These are phyloP conservation scores for Penicillium sp. DNA, from an alignment of 2,329 filamentous ascomycete species.

Conservation along the genomic window DNA sequence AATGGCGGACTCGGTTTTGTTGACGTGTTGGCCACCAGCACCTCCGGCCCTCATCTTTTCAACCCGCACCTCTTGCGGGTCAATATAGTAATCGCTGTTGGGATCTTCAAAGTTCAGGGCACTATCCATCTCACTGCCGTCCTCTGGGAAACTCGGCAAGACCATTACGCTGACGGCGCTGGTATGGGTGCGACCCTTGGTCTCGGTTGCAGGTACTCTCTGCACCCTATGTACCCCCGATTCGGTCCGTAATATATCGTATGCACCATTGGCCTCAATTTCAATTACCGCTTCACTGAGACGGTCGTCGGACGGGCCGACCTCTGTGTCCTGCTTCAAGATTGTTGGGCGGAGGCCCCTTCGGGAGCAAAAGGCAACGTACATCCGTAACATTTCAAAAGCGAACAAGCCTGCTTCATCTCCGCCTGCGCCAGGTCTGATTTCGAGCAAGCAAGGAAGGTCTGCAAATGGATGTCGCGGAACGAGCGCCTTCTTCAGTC, in stretches of 20 bases:
- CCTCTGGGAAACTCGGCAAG: slow-evolving; percentile 72
- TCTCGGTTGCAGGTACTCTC: slow-evolving; percentile 87
- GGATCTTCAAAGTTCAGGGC: slow-evolving; percentile 74
- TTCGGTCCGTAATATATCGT: slow-evolving; percentile 78
- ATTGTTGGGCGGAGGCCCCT: slow-evolving; percentile 65
- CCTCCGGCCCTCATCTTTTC: slow-evolving; percentile 92
- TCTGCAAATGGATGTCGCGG: slow-evolving; percentile 87
- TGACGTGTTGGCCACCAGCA: slow-evolving; percentile 95
- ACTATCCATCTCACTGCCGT: slow-evolving; percentile 50
- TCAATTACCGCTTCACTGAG: slow-evolving; percentile 87
- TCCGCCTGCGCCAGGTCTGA: slow-evolving; percentile 87
- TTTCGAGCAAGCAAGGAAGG: slow-evolving; percentile 86
- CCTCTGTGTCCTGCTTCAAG: slow-evolving; percentile 79
- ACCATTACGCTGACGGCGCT: slow-evolving; percentile 91
- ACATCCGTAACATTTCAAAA: slow-evolving; percentile 86
- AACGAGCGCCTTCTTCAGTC: slow-evolving; percentile 74
- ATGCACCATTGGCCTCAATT: slow-evolving; percentile 72
- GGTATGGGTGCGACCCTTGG: slow-evolving; percentile 87
- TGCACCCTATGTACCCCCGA: slow-evolving; percentile 95
- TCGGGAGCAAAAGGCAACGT: slow-evolving; percentile 72
- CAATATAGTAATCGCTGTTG: slow-evolving; percentile 85
- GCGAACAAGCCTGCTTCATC: slow-evolving; percentile 90
- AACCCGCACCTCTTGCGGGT: slow-evolving; percentile 74
- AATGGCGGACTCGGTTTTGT: slow-evolving; percentile 95
- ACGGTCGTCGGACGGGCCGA: slow-evolving; percentile 63